These are phyloP conservation scores for Penicillium canariense DNA, from an alignment of 495 filamentous ascomycete species.

Conservation along the genomic window DNA sequence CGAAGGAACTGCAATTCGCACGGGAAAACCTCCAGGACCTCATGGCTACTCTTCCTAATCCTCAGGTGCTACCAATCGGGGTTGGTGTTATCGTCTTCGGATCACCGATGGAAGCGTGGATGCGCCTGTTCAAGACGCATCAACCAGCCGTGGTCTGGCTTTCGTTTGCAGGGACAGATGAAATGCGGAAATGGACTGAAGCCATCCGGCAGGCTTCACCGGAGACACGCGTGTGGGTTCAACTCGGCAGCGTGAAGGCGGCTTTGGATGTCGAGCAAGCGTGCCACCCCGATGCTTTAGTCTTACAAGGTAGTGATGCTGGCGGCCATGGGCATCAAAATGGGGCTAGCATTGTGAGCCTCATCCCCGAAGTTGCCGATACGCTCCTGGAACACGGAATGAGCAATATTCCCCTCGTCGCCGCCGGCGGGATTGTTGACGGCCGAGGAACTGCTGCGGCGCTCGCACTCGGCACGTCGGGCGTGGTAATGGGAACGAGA, in stretches of 20 bases:
- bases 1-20: neutral
- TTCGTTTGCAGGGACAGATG: slow-evolving; percentile 5
- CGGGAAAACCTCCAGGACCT: slow-evolving; percentile 1
- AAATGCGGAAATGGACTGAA: slow-evolving; percentile 8
- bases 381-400: slow-evolving; percentile 36
- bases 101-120: slow-evolving; percentile 10
- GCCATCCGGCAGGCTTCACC: slow-evolving; percentile 6
- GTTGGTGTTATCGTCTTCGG: slow-evolving; percentile 15
- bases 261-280: slow-evolving; percentile 44
- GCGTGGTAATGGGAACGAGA: slow-evolving; percentile 66
- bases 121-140: slow-evolving; percentile 6
- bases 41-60: neutral
- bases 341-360: slow-evolving; percentile 53
- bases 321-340: slow-evolving; percentile 67
- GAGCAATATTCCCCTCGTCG: slow-evolving; percentile 51
- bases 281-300: slow-evolving; percentile 58
- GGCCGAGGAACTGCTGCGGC: slow-evolving; percentile 59
- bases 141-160: slow-evolving; percentile 14
- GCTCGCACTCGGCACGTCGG: slow-evolving; percentile 61
- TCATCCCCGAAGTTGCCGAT: slow-evolving; percentile 57
- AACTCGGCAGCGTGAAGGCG: slow-evolving; percentile 62
- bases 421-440: slow-evolving; percentile 68
- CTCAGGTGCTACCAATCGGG: slow-evolving; percentile 5
- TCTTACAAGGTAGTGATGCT: slow-evolving; percentile 69
- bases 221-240: slow-evolving; percentile 61